Conservation (phyloP, 495 filamentous ascomycete species). For the Xylaria palmicola region DNA sequence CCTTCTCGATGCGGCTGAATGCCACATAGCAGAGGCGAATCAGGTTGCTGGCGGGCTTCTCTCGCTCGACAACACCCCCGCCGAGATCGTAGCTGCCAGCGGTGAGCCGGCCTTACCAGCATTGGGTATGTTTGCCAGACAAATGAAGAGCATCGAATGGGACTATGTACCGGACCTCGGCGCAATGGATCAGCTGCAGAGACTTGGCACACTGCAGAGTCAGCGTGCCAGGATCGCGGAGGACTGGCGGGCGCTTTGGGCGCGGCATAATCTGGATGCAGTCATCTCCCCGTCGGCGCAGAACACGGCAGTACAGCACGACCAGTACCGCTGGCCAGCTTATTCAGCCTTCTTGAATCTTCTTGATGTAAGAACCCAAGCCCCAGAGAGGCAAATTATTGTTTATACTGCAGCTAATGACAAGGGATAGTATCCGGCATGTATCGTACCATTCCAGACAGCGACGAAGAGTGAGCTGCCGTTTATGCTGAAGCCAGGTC, state of each 20-base stretch:
- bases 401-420: background rate
- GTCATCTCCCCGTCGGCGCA: slow-evolving; percentile 47
- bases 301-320: slow-evolving; percentile 47
- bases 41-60: slow-evolving; percentile 24
- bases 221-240: background rate
- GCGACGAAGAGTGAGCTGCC: background rate
- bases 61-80: slow-evolving; percentile 21
- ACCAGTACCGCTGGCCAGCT: slow-evolving; percentile 45
- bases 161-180: background rate
- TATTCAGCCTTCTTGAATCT: slow-evolving; percentile 54
- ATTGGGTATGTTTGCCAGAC: background rate
- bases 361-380: slow-evolving; percentile 49
- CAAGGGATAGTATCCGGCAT: slow-evolving; percentile 32
- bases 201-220: background rate
- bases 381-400: background rate
- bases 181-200: background rate
- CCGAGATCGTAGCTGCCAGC: slow-evolving; percentile 10
- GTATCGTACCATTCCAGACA: slow-evolving; percentile 31
- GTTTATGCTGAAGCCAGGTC: background rate
- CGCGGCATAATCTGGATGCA: slow-evolving; percentile 42
- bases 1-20: slow-evolving; percentile 16
- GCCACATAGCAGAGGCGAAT: slow-evolving; percentile 17
- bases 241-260: slow-evolving; percentile 34
- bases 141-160: background rate
- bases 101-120: background rate